Evolutionary conservation across 768 basidiomycete species (phyloP), one percentile per base, ranked within the genome.

Genomic region (Agrocybe chaxingu): DNA sequence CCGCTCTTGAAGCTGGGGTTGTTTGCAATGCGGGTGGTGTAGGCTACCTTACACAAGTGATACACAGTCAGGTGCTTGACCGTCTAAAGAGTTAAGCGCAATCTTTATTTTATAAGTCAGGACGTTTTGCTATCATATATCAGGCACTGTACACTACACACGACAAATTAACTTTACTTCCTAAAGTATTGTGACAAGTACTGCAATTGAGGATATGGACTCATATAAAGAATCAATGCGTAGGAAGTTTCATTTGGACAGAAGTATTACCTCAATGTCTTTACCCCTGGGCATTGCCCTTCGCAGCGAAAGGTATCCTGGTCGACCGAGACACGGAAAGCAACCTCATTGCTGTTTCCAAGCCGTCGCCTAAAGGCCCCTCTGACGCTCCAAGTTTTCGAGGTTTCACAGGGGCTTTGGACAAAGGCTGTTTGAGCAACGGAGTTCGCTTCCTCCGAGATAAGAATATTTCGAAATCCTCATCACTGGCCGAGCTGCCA

Each of bases 1-100:
- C 80, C 5, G 69, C 77, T 0, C 67, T 89, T 44, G 80, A 82
- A 48, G 70, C 84, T 3, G 87, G 87, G 0, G 69, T 87, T 1
- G 70, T 89, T 3, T 89, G 87, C 56, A 76, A 79, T 34, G 69
- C 75, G 5, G 55, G 54, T 19, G 64, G 72, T 31, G 76, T 86
- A 4, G 66, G 72, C 24, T 66, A 70, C 16, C 64, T 87, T 12
- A 71, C 73, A 12, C 70, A 73, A 53, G 71, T 72, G 30, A 66
- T 89, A 51, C 79, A 85, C 57, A 56, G 70, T 37, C 75, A 73
- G 52, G 72, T 85, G 36, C 42, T 70, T 47, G 61, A 67, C 42
- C 49, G 57, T 56, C 52, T 66, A 47, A 60, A 57, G 42, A 44
- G 8, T 24, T 61, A 40, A 45, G 19, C 29, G 44, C 11, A 11